A percentile compares a stretch with the other conserved stretches of the same genome.
Conservation (phyloP, 78 protist species). For the Chrysochromulina parva region DNA sequence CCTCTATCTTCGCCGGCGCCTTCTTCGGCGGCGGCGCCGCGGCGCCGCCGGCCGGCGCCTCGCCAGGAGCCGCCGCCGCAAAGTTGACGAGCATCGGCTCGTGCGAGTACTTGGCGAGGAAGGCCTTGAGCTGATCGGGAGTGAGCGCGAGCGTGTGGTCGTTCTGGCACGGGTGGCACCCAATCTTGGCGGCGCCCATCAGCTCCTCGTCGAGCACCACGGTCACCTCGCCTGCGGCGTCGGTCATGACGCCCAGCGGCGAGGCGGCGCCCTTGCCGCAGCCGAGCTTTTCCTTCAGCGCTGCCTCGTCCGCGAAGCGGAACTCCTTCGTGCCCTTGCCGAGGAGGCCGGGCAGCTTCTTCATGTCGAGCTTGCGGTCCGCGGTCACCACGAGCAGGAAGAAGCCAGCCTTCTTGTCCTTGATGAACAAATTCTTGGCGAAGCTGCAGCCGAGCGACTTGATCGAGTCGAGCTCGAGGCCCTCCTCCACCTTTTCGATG, state of each 20-base stretch:
- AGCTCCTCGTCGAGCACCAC: not conserved
- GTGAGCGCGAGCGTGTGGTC: not conserved
- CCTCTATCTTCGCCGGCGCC: not conserved
- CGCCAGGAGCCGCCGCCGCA: not conserved
- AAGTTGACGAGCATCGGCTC: not conserved
- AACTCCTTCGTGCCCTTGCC: not conserved
- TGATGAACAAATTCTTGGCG: not conserved
- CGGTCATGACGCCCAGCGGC: slow-evolving; percentile 6
- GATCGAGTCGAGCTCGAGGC: not conserved
- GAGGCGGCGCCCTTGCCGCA: not conserved
- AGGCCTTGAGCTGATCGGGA: not conserved
- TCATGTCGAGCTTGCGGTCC: not conserved
- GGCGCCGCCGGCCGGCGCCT: not conserved
- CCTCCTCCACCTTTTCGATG: not conserved
- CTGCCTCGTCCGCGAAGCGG: not conserved
- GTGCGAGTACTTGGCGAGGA: not conserved
- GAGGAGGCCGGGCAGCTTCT: not conserved
- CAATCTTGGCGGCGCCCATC: not conserved
- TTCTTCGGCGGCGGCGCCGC: not conserved
- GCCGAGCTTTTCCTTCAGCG: not conserved
- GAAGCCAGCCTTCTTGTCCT: not conserved
- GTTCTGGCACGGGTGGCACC: not conserved
- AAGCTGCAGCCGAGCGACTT: not conserved
- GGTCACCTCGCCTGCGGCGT: not conserved
- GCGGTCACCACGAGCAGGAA: not conserved